These are phyloP conservation scores for Calophaca sinica DNA, from an alignment of 306 rosid species.

Conservation along the genomic window DNA sequence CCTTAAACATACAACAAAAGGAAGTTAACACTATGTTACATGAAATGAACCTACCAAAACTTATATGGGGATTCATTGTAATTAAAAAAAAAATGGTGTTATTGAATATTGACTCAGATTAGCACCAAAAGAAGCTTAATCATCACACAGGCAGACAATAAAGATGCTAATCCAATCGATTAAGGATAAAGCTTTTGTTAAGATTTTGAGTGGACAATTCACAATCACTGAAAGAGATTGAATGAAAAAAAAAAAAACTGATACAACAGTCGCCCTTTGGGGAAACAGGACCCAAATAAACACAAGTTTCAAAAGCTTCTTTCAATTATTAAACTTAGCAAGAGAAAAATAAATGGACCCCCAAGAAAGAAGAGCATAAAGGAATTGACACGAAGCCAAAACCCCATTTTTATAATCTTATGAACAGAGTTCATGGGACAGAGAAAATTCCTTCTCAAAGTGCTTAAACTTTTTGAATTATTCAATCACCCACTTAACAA, in stretches of 20 bases:
- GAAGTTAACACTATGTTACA: slow-evolving; percentile 26
- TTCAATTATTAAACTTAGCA: slow-evolving; percentile 36
- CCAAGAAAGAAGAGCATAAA: neutral
- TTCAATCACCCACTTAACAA: slow-evolving; percentile 28
- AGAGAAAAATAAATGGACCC: no score
- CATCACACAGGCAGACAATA: slow-evolving; percentile 45
- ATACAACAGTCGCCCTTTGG: slow-evolving; percentile 43
- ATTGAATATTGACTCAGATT: slow-evolving; percentile 57
- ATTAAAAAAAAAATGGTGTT: slow-evolving; percentile 19
- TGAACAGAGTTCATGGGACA: slow-evolving; percentile 45
- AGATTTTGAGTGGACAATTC: slow-evolving; percentile 61
- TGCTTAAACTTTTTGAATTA: slow-evolving; percentile 50
- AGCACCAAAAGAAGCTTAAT: slow-evolving; percentile 46
- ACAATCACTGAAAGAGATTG: slow-evolving; percentile 45
- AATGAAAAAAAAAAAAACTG: slow-evolving; percentile 9
- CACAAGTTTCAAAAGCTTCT: slow-evolving; percentile 34
- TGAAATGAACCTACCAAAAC: slow-evolving; percentile 44
- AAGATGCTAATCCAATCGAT: slow-evolving; percentile 43
- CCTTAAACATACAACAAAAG: slow-evolving; percentile 44
- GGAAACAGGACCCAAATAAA: slow-evolving; percentile 8
- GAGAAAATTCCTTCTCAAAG: slow-evolving; percentile 39
- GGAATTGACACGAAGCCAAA: slow-evolving; percentile 35
- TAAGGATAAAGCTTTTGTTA: slow-evolving; percentile 40
- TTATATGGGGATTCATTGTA: slow-evolving; percentile 38
- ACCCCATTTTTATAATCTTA: slow-evolving; percentile 18